Conservation (phyloP, 352 stramenopile species). For the Elongisporangium anandrum region DNA sequence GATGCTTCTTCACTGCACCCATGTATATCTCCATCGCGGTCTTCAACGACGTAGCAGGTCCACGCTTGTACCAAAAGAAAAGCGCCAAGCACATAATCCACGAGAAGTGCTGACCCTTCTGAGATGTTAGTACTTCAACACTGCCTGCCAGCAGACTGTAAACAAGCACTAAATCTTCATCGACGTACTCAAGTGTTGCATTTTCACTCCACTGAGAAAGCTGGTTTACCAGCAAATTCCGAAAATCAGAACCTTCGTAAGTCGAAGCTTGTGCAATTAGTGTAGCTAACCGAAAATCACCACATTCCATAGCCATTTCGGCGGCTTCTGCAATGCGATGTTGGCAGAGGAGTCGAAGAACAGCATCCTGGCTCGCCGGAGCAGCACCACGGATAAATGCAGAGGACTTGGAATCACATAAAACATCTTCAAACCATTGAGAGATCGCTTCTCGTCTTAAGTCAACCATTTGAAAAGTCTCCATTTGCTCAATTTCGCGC, state of each 20-base stretch:
- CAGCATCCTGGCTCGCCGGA: slow-evolving; percentile 18
- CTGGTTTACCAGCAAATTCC: slow-evolving; percentile 43
- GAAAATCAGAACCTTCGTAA: slow-evolving; percentile 50
- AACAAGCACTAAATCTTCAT: slow-evolving; percentile 47
- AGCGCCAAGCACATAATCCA: slow-evolving; percentile 62
- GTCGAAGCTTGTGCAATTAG: slow-evolving; percentile 55
- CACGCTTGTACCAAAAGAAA: slow-evolving; percentile 69
- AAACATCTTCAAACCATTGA: slow-evolving; percentile 65
- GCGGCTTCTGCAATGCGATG: slow-evolving; percentile 56
- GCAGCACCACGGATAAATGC: neutral
- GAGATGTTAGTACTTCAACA: slow-evolving; percentile 51
- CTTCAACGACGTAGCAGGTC: slow-evolving; percentile 41
- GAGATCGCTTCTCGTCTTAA: slow-evolving; percentile 68
- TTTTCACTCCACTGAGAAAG: slow-evolving; percentile 54
- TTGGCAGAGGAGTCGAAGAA: slow-evolving; percentile 44
- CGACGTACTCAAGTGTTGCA: slow-evolving; percentile 49
- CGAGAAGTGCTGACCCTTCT: slow-evolving; percentile 33
- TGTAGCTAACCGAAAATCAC: slow-evolving; percentile 61
- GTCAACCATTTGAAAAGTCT: slow-evolving; percentile 66
- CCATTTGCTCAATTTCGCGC: slow-evolving; percentile 53
- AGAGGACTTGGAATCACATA: slow-evolving; percentile 18
- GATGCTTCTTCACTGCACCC: slow-evolving; percentile 32
- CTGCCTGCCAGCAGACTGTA: slow-evolving; percentile 64
- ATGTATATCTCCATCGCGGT: slow-evolving; percentile 36
- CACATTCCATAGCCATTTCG: slow-evolving; percentile 51